A percentile compares a stretch with the other conserved stretches of the same genome.
These are phyloP conservation scores for Penicillium sp. DNA, from an alignment of 2,329 filamentous ascomycete genomes.

Conservation along the genomic window DNA sequence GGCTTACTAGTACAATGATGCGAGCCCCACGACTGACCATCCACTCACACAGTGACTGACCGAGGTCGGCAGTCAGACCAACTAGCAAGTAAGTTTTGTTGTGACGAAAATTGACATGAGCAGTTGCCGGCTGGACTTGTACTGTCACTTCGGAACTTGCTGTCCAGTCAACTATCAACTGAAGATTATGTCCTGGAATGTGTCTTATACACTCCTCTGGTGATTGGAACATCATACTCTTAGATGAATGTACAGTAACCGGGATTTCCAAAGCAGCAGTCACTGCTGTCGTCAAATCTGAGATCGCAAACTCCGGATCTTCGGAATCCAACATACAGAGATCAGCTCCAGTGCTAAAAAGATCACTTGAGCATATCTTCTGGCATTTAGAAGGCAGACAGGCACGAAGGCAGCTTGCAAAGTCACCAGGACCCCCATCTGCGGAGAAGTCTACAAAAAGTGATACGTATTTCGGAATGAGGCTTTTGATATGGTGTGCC, in stretches of 20 bases:
- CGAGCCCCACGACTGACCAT: conserved; percentile 1
- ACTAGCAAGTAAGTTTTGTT: background rate
- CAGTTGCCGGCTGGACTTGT: background rate
- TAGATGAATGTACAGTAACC: background rate
- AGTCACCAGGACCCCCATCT: background rate
- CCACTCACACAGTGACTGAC: background rate
- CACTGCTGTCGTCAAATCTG: background rate
- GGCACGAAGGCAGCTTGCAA: background rate
- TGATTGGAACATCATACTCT: background rate
- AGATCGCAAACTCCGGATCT: background rate
- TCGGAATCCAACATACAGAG: background rate
- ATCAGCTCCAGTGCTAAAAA: background rate
- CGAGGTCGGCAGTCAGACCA: background rate
- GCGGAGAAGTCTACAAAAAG: background rate
- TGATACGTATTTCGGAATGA: background rate
- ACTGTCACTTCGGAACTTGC: background rate
- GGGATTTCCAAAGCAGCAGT: background rate
- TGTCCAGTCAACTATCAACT: background rate
- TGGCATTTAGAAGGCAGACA: background rate
- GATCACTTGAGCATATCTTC: background rate
- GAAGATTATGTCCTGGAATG: background rate
- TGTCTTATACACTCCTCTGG: background rate
- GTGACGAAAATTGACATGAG: background rate
- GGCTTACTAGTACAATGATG: background rate
- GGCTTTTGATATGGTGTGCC: background rate